Conservation (phyloP, 2,329 filamentous ascomycete genomes). For the Fusarium penzigii region DNA sequence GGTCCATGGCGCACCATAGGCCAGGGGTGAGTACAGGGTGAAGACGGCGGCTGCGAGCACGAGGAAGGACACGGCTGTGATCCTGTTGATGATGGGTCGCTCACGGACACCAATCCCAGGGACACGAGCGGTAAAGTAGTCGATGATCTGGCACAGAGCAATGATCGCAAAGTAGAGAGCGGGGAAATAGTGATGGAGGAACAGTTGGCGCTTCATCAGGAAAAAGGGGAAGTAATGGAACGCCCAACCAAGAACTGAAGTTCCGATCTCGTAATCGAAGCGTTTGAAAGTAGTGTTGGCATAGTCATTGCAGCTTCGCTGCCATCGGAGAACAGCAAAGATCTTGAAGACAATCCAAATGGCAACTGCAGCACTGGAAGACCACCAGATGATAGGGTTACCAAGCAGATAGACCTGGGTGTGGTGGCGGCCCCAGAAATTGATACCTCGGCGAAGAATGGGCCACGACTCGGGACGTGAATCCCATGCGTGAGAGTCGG, state of each 20-base stretch:
- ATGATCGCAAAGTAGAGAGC: slow-evolving; percentile 95
- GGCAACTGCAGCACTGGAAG: slow-evolving; percentile 74
- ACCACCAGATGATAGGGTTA: slow-evolving; percentile 95
- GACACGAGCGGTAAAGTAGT: slow-evolving; percentile 78
- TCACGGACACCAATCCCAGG: slow-evolving; percentile 66
- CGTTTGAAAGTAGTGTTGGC: slow-evolving; percentile 81
- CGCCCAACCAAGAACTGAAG: slow-evolving; percentile 87
- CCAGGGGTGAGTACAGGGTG: slow-evolving; percentile 80
- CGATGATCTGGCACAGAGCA: slow-evolving; percentile 83
- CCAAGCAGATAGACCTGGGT: slow-evolving; percentile 96
- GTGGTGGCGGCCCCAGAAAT: slow-evolving; percentile 96
- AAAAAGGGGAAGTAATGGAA: slow-evolving; percentile 99
- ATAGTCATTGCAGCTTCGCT: slow-evolving; percentile 90
- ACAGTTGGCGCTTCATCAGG: slow-evolving; percentile 96
- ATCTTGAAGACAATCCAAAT: slow-evolving; percentile 85
- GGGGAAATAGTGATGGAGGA: slow-evolving; percentile 98
- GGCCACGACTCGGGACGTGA: slow-evolving; percentile 94
- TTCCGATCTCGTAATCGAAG: slow-evolving; percentile 96
- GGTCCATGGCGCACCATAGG: slow-evolving; percentile 95
- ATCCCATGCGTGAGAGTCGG: slow-evolving; percentile 97
- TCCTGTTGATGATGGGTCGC: slow-evolving; percentile 69
- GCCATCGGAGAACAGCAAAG: slow-evolving; percentile 86
- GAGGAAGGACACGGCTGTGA: slow-evolving; percentile 73
- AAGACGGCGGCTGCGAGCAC: slow-evolving; percentile 75
- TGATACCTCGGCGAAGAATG: slow-evolving; percentile 88